Evolutionary conservation across 2,329 filamentous ascomycete genomes (phyloP).

Genomic region (Colletotrichum kahawae): DNA sequence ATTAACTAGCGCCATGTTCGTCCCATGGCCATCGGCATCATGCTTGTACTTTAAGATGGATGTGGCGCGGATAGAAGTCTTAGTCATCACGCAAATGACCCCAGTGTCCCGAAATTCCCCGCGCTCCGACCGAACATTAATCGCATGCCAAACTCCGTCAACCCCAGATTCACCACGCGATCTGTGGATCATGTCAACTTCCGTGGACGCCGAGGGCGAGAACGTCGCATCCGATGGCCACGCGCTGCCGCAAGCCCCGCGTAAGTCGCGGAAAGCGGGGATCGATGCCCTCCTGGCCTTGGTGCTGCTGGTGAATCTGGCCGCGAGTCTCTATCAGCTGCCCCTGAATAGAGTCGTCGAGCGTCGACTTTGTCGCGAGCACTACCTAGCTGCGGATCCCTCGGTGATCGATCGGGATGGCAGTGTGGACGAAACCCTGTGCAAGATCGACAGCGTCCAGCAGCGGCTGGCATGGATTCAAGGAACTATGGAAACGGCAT

Average conservation of each 20-base stretch:
- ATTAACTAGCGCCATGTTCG: neutral
- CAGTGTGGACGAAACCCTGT: slow-evolving; percentile 53
- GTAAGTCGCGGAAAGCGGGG: neutral
- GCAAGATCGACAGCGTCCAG: slow-evolving; percentile 59
- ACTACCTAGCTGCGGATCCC: slow-evolving; percentile 49
- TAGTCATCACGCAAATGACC: neutral
- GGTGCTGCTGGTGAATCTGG: slow-evolving; percentile 51
- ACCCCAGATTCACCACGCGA: neutral
- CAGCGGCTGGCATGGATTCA: slow-evolving; percentile 56
- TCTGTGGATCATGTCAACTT: neutral
- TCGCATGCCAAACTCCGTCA: neutral
- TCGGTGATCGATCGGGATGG: slow-evolving; percentile 32
- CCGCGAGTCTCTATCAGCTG: slow-evolving; percentile 52
- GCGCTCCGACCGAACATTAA: neutral
- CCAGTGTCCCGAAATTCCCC: neutral
- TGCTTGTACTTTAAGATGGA: neutral
- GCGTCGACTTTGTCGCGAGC: slow-evolving; percentile 52
- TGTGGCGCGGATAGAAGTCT: neutral
- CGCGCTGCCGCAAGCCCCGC: neutral
- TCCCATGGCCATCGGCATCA: neutral
- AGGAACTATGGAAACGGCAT: slow-evolving; percentile 53
- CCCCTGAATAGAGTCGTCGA: slow-evolving; percentile 53
- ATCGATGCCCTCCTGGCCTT: slow-evolving; percentile 40
- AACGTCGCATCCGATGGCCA: neutral
- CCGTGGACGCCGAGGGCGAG: neutral